phyloP scores from a whole-genome alignment of 345 rosid species.

The Microcos paniculata region DNA sequence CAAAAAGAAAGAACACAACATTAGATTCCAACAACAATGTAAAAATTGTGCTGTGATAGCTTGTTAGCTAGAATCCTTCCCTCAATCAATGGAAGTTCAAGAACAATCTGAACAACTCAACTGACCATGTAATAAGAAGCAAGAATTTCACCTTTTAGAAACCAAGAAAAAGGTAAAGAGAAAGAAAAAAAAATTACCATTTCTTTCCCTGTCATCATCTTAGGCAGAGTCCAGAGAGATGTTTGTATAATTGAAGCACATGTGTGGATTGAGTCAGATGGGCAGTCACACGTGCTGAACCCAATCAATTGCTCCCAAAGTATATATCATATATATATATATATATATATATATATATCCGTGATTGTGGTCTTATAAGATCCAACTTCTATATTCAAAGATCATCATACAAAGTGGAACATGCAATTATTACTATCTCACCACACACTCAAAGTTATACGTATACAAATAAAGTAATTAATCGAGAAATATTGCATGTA shows the following conservation, averaged over 20 bases:
- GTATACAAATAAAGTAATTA: background rate
- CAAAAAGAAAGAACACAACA: too few species aligned
- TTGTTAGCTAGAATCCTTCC: background rate
- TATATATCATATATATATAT: too few species aligned
- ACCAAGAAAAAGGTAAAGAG: too few species aligned
- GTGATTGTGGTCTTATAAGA: conserved; percentile 36
- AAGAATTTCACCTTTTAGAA: background rate
- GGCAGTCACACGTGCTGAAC: conserved; percentile 36
- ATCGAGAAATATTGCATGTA: background rate
- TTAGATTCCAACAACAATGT: too few species aligned
- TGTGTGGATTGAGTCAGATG: background rate
- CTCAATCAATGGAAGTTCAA: background rate
- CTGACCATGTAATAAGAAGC: background rate
- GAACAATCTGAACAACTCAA: background rate
- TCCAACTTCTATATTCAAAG: conserved; percentile 26
- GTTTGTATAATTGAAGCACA: conserved; percentile 23
- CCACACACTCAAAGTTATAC: conserved; percentile 11
- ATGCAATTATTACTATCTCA: conserved; percentile 33
- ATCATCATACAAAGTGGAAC: conserved; percentile 35
- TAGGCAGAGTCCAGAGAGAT: background rate
- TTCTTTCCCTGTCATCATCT: background rate
- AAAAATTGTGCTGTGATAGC: background rate
- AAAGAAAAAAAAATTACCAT: background rate
- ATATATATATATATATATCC: too few species aligned
- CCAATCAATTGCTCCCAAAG: conserved; percentile 18